phyloP scores from a whole-genome alignment of 139 green algal species.

The Chlamydomonas sphaeroides region DNA sequence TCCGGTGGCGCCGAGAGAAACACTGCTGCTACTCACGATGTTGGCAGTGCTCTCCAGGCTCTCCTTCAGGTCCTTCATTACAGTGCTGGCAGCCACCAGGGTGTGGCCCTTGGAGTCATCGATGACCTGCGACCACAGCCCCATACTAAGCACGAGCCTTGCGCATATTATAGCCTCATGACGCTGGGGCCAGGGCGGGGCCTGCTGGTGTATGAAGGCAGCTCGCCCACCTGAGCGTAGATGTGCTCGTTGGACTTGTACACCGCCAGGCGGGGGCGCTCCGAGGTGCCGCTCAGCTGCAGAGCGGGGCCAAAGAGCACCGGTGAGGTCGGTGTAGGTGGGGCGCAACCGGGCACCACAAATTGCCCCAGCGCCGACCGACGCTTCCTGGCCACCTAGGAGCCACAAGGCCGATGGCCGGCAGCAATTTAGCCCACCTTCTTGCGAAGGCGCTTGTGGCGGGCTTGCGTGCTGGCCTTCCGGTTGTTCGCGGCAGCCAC shows the following conservation, averaged over 20 bases:
- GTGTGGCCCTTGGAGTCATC: constrained; percentile 88
- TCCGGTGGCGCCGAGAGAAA: too few relatives aligned
- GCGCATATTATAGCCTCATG: too few relatives aligned
- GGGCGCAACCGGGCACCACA: not conserved
- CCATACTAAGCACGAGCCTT: too few relatives aligned
- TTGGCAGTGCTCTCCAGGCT: constrained; percentile 62
- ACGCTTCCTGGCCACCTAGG: not conserved
- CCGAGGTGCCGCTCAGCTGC: constrained; percentile 88
- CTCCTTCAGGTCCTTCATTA: constrained; percentile 74
- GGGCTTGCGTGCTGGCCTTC: constrained; percentile 30
- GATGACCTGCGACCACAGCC: constrained; percentile 82
- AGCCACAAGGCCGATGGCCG: too few relatives aligned
- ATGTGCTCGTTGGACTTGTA: constrained; percentile 98
- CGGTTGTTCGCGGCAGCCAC: constrained; percentile 25
- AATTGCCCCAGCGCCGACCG: not conserved
- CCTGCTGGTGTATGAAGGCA: too few relatives aligned
- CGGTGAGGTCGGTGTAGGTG: too few relatives aligned
- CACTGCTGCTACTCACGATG: constrained; percentile 63
- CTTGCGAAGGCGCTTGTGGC: constrained; percentile 38
- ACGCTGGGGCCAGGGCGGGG: too few relatives aligned
- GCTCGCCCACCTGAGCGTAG: constrained; percentile 89
- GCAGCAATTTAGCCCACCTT: constrained; percentile 22
- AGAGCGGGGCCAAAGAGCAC: not conserved
- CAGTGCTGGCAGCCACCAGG: constrained; percentile 82
- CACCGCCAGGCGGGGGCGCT: constrained; percentile 93